These are phyloP conservation scores for Drechslerella dactyloides DNA, from an alignment of 2,329 filamentous ascomycete species.

Conservation along the genomic window DNA sequence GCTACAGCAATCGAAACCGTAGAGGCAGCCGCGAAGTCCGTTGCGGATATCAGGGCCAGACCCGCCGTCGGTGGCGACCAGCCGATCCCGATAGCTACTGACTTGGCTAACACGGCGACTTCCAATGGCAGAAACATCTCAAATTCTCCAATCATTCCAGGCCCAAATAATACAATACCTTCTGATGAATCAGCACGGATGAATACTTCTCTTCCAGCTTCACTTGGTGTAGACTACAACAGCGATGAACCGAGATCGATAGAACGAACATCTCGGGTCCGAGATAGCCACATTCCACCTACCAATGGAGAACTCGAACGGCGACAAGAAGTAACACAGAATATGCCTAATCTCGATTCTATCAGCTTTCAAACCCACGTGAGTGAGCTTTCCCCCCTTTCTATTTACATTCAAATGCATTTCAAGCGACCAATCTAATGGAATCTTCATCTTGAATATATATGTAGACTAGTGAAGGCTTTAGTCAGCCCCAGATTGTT, in stretches of 20 bases:
- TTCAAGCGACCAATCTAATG: conserved; percentile 28
- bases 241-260: neutral
- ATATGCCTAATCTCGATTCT: conserved; percentile 37
- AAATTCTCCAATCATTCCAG: conserved; percentile 23
- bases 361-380: conserved; percentile 47
- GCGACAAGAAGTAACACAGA: conserved; percentile 32
- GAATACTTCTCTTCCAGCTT: conserved; percentile 16
- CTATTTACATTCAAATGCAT: conserved; percentile 1
- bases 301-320: conserved; percentile 21
- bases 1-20: conserved; percentile 38
- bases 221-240: conserved; percentile 8
- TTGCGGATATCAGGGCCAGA: neutral
- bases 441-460: conserved; percentile 2
- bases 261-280: conserved; percentile 1
- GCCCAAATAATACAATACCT: conserved; percentile 18
- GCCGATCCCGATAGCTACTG: conserved; percentile 13
- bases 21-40: neutral
- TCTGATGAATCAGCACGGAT: conserved; percentile 13
- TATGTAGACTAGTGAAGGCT: conserved; percentile 39
- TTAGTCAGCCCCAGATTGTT: conserved; percentile 37
- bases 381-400: conserved; percentile 20
- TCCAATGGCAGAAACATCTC: conserved; percentile 5
- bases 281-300: conserved; percentile 13
- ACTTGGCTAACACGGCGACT: neutral
- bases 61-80: conserved; percentile 19